These are phyloP conservation scores for Geosiphon pyriformis DNA, from an alignment of 192 early-diverging fungal genomes.

Conservation along the genomic window DNA sequence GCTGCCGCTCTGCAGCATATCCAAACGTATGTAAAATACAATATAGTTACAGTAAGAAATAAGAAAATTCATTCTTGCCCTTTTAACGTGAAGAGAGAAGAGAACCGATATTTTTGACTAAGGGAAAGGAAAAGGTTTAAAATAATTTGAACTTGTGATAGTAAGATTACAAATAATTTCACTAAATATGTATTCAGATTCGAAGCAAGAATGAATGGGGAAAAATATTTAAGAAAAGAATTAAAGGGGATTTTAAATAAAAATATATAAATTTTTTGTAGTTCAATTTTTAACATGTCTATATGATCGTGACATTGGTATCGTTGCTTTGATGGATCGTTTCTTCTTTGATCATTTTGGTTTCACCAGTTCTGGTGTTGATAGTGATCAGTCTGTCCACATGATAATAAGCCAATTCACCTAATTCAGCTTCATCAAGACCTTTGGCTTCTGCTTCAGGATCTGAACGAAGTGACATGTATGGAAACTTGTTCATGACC, in stretches of 20 bases:
- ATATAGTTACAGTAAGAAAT: too few species aligned
- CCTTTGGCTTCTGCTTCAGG: conserved; percentile 63
- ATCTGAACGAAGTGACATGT: conserved; percentile 69
- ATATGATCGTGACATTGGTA: conserved; percentile 4
- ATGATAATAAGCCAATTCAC: conserved; percentile 57
- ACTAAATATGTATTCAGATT: background rate
- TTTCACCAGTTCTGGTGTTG: conserved; percentile 21
- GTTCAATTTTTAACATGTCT: background rate
- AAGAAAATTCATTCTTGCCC: too few species aligned
- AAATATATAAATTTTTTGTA: too few species aligned
- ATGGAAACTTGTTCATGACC: conserved; percentile 75
- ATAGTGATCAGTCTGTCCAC: conserved; percentile 39
- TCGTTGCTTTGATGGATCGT: conserved; percentile 4
- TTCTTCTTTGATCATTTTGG: conserved; percentile 1
- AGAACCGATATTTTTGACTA: too few species aligned
- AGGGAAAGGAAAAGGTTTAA: background rate
- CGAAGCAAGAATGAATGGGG: background rate
- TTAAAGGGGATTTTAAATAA: background rate
- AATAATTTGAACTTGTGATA: background rate
- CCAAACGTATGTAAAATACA: too few species aligned
- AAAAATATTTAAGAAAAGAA: background rate
- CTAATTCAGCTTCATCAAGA: conserved; percentile 77
- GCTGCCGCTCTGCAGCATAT: background rate
- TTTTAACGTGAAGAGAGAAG: background rate
- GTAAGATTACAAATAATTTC: background rate